A percentile compares a stretch with the other conserved stretches of the same genome.
These are phyloP conservation scores for Tuctoria greenei DNA, from an alignment of 176 grass and related monocot genomes.

Conservation along the genomic window DNA sequence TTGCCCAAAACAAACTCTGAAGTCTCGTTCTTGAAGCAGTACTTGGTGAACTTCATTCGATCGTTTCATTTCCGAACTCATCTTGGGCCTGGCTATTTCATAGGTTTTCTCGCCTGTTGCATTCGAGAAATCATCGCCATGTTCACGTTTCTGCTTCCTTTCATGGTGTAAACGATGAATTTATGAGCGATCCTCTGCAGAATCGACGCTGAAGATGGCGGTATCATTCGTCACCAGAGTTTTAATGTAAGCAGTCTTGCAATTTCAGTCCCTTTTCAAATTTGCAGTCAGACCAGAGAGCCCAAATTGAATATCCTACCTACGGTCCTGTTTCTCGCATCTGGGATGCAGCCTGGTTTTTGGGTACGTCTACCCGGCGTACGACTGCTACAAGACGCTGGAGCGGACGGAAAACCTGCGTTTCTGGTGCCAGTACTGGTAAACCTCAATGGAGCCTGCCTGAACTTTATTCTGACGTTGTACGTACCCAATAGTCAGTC, in stretches of 20 bases:
- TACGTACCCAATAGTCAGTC: not conserved
- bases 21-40: not conserved
- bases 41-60: not conserved
- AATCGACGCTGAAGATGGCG: conserved; percentile 42
- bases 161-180: not conserved
- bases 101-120: not conserved
- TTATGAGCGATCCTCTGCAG: not conserved
- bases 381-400: conserved; percentile 80
- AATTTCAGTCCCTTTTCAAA: not conserved
- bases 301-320: not conserved
- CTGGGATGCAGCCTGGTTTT: conserved; percentile 43
- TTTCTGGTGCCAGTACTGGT: conserved; percentile 95
- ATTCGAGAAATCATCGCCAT: not conserved
- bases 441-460: not conserved
- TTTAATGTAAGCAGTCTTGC: conserved; percentile 50
- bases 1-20: not conserved
- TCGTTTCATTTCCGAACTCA: not conserved
- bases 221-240: conserved; percentile 55
- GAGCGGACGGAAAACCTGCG: conserved; percentile 64
- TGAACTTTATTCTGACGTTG: not conserved
- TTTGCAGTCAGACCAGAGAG: not conserved
- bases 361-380: conserved; percentile 73
- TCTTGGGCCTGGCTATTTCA: not conserved
- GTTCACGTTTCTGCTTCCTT: not conserved
- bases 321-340: not conserved